Conservation (phyloP, 2,329 filamentous ascomycete species). For the Pseudocercospora pini-densiflorae region DNA sequence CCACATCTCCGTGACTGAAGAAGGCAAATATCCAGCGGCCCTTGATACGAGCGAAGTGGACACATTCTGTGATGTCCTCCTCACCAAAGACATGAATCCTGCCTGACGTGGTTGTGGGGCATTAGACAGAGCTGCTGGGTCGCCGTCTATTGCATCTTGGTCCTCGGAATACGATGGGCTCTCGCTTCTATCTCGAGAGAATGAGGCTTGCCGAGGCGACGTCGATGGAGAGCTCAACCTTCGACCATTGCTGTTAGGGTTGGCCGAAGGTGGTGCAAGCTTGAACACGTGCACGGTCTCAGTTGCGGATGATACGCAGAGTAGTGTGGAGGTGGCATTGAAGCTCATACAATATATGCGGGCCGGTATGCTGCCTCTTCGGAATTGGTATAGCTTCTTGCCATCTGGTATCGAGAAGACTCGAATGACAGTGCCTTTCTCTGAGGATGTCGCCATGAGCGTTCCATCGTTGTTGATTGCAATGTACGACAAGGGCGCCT, state of each 20-base stretch:
- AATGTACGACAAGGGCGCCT: conserved; percentile 86
- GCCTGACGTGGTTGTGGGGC: conserved; percentile 61
- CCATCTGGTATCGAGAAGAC: conserved; percentile 92
- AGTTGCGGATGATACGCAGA: conserved; percentile 94
- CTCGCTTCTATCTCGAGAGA: conserved; percentile 45
- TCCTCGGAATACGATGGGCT: conserved; percentile 42
- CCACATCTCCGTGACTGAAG: conserved; percentile 97
- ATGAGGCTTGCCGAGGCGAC: conserved; percentile 33
- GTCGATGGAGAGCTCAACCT: conserved; percentile 32
- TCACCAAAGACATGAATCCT: conserved; percentile 85
- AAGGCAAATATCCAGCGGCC: conserved; percentile 88
- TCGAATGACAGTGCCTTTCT: conserved; percentile 96
- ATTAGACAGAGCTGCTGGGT: conserved; percentile 29
- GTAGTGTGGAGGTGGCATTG: conserved; percentile 87
- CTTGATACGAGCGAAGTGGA: conserved; percentile 86
- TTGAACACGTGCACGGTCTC: conserved; percentile 98
- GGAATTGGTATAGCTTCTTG: conserved; percentile 94
- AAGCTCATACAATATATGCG: conserved; percentile 99
- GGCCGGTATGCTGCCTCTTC: conserved; percentile 91
- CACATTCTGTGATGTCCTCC: conserved; percentile 94
- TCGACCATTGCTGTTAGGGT: conserved; percentile 26
- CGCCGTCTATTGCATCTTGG: conserved; percentile 34
- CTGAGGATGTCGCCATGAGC: conserved; percentile 88
- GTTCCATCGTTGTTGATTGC: conserved; percentile 92
- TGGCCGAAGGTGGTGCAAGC: conserved; percentile 57